A percentile compares a stretch with the other conserved stretches of the same genome.
These are phyloP conservation scores for Pseudoneurospora amorphoporcata DNA, from an alignment of 495 filamentous ascomycete species.

Conservation along the genomic window DNA sequence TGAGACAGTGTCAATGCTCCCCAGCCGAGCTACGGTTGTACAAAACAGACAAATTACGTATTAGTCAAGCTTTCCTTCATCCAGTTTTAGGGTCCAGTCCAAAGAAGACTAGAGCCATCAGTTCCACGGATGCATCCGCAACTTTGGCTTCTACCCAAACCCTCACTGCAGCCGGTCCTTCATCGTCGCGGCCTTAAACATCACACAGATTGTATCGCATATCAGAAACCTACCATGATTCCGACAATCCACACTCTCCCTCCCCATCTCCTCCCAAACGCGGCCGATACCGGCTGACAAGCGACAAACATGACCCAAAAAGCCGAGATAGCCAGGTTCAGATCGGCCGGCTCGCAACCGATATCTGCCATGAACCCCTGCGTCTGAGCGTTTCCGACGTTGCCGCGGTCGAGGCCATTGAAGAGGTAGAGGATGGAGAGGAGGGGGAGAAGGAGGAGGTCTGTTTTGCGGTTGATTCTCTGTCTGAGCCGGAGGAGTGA, in stretches of 20 bases:
- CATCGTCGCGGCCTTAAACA: background rate
- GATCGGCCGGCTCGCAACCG: slow-evolving; percentile 26
- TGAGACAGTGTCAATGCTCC: slow-evolving; percentile 40
- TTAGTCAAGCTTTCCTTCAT: background rate
- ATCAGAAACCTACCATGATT: slow-evolving; percentile 33
- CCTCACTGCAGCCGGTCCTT: background rate
- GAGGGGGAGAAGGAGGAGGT: slow-evolving; percentile 25
- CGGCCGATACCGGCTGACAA: slow-evolving; percentile 45
- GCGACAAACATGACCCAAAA: slow-evolving; percentile 49
- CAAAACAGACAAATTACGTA: background rate
- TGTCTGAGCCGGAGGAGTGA: background rate
- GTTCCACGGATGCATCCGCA: background rate
- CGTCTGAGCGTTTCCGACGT: slow-evolving; percentile 35
- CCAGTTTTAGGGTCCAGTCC: background rate
- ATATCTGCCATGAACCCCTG: slow-evolving; percentile 25
- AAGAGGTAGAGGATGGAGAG: slow-evolving; percentile 30
- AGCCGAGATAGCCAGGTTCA: slow-evolving; percentile 43
- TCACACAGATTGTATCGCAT: background rate
- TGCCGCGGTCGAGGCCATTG: slow-evolving; percentile 32
- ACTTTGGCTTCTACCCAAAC: background rate
- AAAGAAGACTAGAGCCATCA: background rate
- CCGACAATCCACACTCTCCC: slow-evolving; percentile 42
- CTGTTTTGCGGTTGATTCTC: slow-evolving; percentile 24
- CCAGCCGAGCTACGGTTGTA: slow-evolving; percentile 29
- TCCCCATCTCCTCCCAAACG: slow-evolving; percentile 42